Evolutionary conservation across 2,329 filamentous ascomycete genomes (phyloP), one percentile per base, ranked within the genome.

Genomic region (Penicillium thymicola): DNA sequence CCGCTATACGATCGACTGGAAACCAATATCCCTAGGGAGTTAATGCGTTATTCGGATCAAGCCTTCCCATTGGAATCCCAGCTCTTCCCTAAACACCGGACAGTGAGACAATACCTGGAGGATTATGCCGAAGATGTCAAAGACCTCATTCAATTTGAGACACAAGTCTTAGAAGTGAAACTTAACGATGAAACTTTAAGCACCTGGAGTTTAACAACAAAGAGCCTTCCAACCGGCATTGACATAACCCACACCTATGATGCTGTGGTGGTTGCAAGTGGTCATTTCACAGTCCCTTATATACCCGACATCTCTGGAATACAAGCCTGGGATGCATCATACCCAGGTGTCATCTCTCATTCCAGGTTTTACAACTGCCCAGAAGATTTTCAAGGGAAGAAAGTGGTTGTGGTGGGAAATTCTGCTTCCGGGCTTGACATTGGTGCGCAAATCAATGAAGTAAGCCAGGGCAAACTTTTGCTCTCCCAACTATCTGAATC

Each of bases 361-460:
- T 91, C 92, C 1, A 96, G 94, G 71, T 85, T 85, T 55, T 97
- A 92, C 69, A 86, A 92, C 40, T 81, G 75, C 0, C 82, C 89
- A 0, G 81, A 84, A 18, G 67, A 77, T 0, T 96, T 87, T 66
- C 69, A 70, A 1, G 80, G 78, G 51, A 89, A 89, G 71, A 95
- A 90, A 72, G 89, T 94, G 11, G 73, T 97, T 5, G 82, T 97
- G 0, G 85, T 97, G 0, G 93, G 93, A 10, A 94, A 90, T 66
- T 88, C 88, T 0, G 89, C 92, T 0, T 96, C 90, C 0, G 93
- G 91, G 0, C 76, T 91, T 16, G 93, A 97, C 67, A 90, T 97
- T 65, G 87, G 88, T 16, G 76, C 80, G 2, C 93, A 97, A 70
- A 88, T 97, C 64, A 83, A 81, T 48, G 69, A 76, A 6, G 79